Evolutionary conservation across 208 protist genomes (phyloP), one percentile per base, ranked within the genome.

Genomic region (Crithidia mellificae): DNA sequence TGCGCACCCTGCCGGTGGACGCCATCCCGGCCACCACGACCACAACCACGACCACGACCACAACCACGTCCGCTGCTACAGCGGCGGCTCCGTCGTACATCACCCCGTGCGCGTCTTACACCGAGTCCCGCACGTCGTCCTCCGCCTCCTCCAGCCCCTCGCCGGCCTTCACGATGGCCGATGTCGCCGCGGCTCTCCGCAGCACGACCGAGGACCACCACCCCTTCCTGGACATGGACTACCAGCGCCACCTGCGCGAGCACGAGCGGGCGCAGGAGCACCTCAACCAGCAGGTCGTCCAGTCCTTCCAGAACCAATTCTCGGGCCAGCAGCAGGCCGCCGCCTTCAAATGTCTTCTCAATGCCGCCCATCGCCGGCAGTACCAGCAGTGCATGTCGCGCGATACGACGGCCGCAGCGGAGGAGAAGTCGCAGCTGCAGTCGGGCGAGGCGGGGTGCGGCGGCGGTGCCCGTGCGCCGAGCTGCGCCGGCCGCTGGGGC

Each of bases 181-280:
- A 78, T 20, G 52, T 83, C 44, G 66, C 36, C 14, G 46, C 24
- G 14, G 77, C 66, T 6, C 66, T 83, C 20, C 68, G 56, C 65
- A 55, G 50, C 64, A 25, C 15, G 14, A 47, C 46, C 8, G 68
- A 63, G 5, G 19, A 46, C 9, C 57, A 58, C 27, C 84, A 87
- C 62, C 80, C 80, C 24, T 87, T 85, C 52, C 52, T 90, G 1
- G 71, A 87, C 58, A 82, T 90, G 72, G 20, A 74, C 20, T 56
- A 81, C 30, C 78, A 90, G 57, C 73, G 63, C 7, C 38, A 34
- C 25, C 22, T 61, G 34, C 71, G 47, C n/a, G 71, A 72, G 51
- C 12, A 63, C 22, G 63, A 39, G 38, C 63, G 44, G 27, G 46
- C 36, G 22, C 68, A 72, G 54, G 72, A 81, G 47, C 78, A 76